Conservation (phyloP, 2,329 filamentous ascomycete species). For the Cladosporium cucumerinum region DNA sequence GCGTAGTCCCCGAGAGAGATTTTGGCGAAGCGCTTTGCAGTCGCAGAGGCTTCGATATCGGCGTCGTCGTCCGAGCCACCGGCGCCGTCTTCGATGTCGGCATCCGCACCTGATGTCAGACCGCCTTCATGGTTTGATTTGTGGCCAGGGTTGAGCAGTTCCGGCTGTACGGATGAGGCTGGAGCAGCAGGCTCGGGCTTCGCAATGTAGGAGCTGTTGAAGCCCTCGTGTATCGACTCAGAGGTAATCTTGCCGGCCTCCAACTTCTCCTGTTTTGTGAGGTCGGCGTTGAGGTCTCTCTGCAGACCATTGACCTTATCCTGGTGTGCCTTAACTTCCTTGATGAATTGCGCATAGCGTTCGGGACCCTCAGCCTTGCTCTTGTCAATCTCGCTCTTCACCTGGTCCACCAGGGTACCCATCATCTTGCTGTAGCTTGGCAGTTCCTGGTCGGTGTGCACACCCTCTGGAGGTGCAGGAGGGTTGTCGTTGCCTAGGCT, state of each 20-base stretch:
- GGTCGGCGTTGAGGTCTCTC: conserved; percentile 67
- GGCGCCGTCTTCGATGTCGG: conserved; percentile 56
- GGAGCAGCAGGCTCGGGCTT: conserved; percentile 45
- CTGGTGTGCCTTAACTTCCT: conserved; percentile 73
- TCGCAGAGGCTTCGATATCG: conserved; percentile 69
- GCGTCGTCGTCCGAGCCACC: conserved; percentile 53
- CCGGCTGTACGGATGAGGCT: conserved; percentile 34
- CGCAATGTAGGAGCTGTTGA: conserved; percentile 78
- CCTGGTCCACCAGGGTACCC: conserved; percentile 89
- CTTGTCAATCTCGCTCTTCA: conserved; percentile 80
- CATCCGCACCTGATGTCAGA: conserved; percentile 58
- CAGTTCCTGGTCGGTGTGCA: conserved; percentile 70
- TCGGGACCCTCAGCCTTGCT: conserved; percentile 53
- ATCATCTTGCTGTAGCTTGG: conserved; percentile 97
- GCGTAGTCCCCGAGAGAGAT: conserved; percentile 75
- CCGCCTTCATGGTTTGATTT: conserved; percentile 33
- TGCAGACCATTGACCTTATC: conserved; percentile 76
- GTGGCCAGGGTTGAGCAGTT: conserved; percentile 34
- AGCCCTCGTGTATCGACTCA: conserved; percentile 81
- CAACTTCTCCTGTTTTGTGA: conserved; percentile 78
- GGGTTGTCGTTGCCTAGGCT: conserved; percentile 69
- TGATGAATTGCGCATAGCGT: conserved; percentile 71
- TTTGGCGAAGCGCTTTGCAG: conserved; percentile 76
- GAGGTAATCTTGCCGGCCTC: conserved; percentile 91
- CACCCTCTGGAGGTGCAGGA: conserved; percentile 73